These are phyloP conservation scores for Pleurotus giganteus DNA, from an alignment of 768 basidiomycete species.

Conservation along the genomic window DNA sequence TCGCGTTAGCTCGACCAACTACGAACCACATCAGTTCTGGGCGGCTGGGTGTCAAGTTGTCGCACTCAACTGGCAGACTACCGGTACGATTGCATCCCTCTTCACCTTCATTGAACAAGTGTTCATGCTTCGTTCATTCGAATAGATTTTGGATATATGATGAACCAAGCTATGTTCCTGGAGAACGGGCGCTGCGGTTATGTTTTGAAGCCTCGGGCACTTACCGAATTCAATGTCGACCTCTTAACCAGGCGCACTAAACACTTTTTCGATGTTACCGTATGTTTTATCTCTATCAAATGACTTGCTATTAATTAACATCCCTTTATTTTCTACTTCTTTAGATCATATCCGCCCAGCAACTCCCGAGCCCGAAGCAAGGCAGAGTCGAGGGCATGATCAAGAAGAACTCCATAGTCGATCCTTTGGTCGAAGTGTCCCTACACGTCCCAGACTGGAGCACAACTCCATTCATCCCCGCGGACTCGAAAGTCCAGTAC, in stretches of 20 bases:
- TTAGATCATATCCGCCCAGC: constrained; percentile 82
- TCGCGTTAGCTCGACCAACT: constrained; percentile 82
- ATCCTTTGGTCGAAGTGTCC: constrained; percentile 82
- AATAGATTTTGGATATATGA: constrained; percentile 83
- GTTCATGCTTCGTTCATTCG: neutral
- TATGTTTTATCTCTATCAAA: constrained; percentile 21
- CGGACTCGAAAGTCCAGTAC: constrained; percentile 16
- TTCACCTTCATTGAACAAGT: neutral
- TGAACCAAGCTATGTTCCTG: constrained; percentile 96
- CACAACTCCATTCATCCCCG: constrained; percentile 26
- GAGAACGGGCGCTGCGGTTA: constrained; percentile 87
- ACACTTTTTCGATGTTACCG: constrained; percentile 65
- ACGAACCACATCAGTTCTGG: constrained; percentile 88
- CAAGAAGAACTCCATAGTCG: constrained; percentile 50
- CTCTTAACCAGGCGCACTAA: constrained; percentile 49
- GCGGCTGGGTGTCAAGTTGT: constrained; percentile 85
- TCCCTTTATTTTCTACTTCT: neutral
- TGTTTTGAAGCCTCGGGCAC: constrained; percentile 81
- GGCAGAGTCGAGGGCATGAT: constrained; percentile 54
- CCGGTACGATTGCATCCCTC: constrained; percentile 51
- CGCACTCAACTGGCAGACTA: constrained; percentile 97
- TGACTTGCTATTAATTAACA: no score
- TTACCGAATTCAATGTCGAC: constrained; percentile 66
- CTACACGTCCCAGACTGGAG: constrained; percentile 76
- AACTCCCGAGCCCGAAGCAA: constrained; percentile 76